These are phyloP conservation scores for California macrophylla DNA, from an alignment of 441 rosid species.

Conservation along the genomic window DNA sequence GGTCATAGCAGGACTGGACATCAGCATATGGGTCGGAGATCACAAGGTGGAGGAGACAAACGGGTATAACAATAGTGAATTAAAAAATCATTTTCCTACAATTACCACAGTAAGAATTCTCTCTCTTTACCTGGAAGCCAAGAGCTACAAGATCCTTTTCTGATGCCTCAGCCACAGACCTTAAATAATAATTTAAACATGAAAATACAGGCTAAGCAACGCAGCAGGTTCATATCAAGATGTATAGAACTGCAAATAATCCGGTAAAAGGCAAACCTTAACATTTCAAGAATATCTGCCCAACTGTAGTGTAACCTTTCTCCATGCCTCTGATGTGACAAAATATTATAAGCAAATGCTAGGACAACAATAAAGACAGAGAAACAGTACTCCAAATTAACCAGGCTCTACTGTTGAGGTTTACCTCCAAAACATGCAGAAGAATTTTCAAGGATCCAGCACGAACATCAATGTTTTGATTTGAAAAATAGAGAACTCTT, in stretches of 20 bases:
- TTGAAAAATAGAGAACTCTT: constrained; percentile 68
- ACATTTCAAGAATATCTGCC: constrained; percentile 82
- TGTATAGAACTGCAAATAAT: constrained; percentile 6
- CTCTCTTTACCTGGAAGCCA: constrained; percentile 80
- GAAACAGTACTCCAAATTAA: constrained; percentile 19
- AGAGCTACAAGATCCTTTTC: constrained; percentile 87
- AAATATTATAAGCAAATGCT: constrained; percentile 16
- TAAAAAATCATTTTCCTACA: not conserved
- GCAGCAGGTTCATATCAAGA: constrained; percentile 3
- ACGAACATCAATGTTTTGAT: constrained; percentile 72
- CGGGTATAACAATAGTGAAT: not conserved
- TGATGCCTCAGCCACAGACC: constrained; percentile 90
- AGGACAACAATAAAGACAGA: constrained; percentile 4
- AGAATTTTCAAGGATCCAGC: constrained; percentile 92
- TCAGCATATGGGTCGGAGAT: too few relatives aligned
- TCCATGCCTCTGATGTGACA: constrained; percentile 66
- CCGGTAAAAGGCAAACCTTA: constrained; percentile 47
- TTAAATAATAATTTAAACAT: constrained; percentile 24
- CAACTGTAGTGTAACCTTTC: constrained; percentile 80
- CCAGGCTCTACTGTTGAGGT: constrained; percentile 18
- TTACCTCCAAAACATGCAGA: constrained; percentile 91
- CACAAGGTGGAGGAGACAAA: too few relatives aligned
- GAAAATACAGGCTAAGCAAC: constrained; percentile 15
- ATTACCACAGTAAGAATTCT: constrained; percentile 8
- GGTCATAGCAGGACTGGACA: too few relatives aligned